Percentiles rank a stretch among this genome's conserved stretches.
These are phyloP conservation scores for Neurospora discreta DNA, from an alignment of 495 filamentous ascomycete species.

Conservation along the genomic window DNA sequence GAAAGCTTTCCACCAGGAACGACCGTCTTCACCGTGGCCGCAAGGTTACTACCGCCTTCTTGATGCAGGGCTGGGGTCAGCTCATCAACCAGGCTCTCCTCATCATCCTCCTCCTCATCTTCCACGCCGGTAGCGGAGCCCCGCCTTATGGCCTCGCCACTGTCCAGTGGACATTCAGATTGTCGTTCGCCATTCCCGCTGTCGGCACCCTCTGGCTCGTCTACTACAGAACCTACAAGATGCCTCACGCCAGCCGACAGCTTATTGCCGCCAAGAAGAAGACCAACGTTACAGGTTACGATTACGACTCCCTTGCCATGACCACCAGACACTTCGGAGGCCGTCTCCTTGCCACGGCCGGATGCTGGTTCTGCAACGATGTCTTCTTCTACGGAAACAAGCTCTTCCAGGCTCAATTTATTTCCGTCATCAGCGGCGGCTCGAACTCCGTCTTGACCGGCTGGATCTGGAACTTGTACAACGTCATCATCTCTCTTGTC, in stretches of 20 bases:
- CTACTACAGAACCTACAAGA: slow-evolving; percentile 84
- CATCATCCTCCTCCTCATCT: slow-evolving; percentile 68
- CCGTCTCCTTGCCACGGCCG: slow-evolving; percentile 73
- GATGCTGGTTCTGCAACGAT: slow-evolving; percentile 83
- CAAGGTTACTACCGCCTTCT: slow-evolving; percentile 82
- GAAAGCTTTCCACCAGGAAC: slow-evolving; percentile 74
- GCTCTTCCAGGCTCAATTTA: slow-evolving; percentile 84
- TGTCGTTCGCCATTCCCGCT: slow-evolving; percentile 77
- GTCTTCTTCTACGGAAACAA: slow-evolving; percentile 98
- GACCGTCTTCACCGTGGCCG: slow-evolving; percentile 88
- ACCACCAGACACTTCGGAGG: slow-evolving; percentile 71
- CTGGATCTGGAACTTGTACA: slow-evolving; percentile 86
- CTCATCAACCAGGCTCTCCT: slow-evolving; percentile 80
- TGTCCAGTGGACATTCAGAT: slow-evolving; percentile 73
- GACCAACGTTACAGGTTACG: slow-evolving; percentile 75
- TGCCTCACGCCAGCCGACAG: slow-evolving; percentile 62
- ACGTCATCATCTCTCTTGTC: slow-evolving; percentile 66
- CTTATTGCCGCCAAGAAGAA: slow-evolving; percentile 71
- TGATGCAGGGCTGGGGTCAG: slow-evolving; percentile 97
- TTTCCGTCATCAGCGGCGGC: slow-evolving; percentile 53
- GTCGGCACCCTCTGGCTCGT: slow-evolving; percentile 84
- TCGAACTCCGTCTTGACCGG: slow-evolving; percentile 56
- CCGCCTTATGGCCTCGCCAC: slow-evolving; percentile 60
- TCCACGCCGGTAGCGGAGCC: slow-evolving; percentile 62
- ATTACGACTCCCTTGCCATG: slow-evolving; percentile 62